phyloP scores from a whole-genome alignment of 495 filamentous ascomycete species.

The Penicillium samsonianum region DNA sequence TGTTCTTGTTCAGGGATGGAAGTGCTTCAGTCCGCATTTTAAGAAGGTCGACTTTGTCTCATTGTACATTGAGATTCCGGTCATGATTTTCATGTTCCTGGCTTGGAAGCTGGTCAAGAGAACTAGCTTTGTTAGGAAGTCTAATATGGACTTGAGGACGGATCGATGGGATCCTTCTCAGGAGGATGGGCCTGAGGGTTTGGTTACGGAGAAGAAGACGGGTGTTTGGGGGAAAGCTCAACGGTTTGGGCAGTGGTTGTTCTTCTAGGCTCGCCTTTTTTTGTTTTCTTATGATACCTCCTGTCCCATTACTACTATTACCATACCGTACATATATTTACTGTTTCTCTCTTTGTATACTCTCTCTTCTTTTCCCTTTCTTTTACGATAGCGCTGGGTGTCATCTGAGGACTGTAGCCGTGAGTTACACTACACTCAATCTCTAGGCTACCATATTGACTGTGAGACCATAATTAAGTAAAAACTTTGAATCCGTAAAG shows the following conservation, averaged over 20 bases:
- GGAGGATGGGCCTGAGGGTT: conserved; percentile 5
- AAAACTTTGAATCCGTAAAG: too few relatives aligned
- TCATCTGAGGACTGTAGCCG: neutral
- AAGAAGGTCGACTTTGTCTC: conserved; percentile 53
- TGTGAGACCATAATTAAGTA: neutral
- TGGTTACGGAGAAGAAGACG: conserved; percentile 14
- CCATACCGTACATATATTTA: conserved; percentile 3
- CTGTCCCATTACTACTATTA: too few relatives aligned
- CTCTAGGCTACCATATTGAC: neutral
- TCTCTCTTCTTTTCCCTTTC: neutral
- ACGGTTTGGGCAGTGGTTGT: conserved; percentile 38
- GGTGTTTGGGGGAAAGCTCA: conserved; percentile 27
- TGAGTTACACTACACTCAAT: neutral
- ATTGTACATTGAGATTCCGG: conserved; percentile 51
- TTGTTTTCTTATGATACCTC: conserved; percentile 10
- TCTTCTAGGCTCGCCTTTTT: conserved; percentile 21
- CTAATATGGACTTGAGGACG: conserved; percentile 53
- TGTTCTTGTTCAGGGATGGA: conserved; percentile 63
- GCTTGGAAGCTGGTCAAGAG: conserved; percentile 53
- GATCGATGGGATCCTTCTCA: conserved; percentile 47
- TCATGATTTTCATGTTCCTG: conserved; percentile 54
- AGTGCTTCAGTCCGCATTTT: conserved; percentile 55
- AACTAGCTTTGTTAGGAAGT: conserved; percentile 39
- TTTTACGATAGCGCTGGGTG: neutral
- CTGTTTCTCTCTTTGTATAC: neutral